phyloP scores from a whole-genome alignment of 345 rosid genomes.

The Aquilaria yunnanensis region DNA sequence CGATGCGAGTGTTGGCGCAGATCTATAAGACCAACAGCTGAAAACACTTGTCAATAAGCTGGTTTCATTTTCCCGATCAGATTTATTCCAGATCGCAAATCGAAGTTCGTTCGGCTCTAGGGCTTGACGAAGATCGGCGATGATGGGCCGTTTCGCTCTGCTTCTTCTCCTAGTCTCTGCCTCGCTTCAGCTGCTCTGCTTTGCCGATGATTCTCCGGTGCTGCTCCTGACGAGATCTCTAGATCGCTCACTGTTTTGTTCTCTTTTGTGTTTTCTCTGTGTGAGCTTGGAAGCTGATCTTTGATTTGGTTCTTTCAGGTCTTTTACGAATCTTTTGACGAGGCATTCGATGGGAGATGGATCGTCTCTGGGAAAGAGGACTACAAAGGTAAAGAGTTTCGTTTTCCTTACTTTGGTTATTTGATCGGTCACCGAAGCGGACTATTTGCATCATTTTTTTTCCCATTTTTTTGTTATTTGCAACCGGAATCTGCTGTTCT shows the following conservation, averaged over 20 bases:
- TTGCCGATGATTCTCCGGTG: conserved; percentile 46
- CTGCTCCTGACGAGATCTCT: conserved; percentile 18
- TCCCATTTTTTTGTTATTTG: too few relatives aligned
- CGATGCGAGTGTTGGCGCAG: conserved; percentile 11
- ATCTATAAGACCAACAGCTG: conserved; percentile 16
- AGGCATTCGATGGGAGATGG: conserved; percentile 75
- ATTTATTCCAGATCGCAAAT: conserved; percentile 4
- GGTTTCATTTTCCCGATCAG: neutral
- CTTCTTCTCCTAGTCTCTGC: conserved; percentile 39
- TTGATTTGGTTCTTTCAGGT: conserved; percentile 28
- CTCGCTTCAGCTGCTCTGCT: conserved; percentile 41
- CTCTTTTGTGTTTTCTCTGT: neutral
- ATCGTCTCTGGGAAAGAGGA: conserved; percentile 59
- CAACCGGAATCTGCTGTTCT: too few relatives aligned
- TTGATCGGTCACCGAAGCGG: neutral
- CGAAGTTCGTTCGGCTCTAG: neutral
- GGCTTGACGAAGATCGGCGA: conserved; percentile 4
- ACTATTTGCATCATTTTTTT: neutral
- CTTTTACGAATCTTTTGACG: conserved; percentile 66
- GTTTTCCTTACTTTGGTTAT: too few relatives aligned
- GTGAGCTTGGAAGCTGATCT: neutral
- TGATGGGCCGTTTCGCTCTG: conserved; percentile 39
- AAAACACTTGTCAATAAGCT: neutral
- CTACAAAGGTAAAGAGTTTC: conserved; percentile 39
- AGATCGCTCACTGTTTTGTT: neutral